These are phyloP conservation scores for Tephrocybe sp. DNA, from an alignment of 768 basidiomycete species.

Conservation along the genomic window DNA sequence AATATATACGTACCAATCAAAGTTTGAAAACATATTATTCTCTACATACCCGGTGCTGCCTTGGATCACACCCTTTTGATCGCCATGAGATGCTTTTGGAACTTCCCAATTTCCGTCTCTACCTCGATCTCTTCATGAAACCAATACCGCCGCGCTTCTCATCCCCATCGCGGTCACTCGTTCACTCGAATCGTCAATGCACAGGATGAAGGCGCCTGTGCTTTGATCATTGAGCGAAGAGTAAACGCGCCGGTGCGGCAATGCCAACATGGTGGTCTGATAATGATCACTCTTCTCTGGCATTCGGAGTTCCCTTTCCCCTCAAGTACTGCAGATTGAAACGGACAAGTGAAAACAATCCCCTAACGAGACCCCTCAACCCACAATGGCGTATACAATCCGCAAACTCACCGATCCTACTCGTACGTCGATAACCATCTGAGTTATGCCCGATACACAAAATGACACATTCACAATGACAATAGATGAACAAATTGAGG, in stretches of 20 bases:
- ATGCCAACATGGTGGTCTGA: not conserved
- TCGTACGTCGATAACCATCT: not conserved
- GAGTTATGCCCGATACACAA: not conserved
- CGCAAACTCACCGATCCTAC: constrained; percentile 7
- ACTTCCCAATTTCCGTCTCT: too few relatives aligned
- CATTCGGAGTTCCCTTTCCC: not conserved
- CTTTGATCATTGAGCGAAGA: not conserved
- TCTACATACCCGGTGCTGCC: too few relatives aligned
- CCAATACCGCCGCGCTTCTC: too few relatives aligned
- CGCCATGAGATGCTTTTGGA: too few relatives aligned
- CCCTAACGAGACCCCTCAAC: not conserved
- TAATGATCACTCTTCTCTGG: not conserved
- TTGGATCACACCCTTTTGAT: too few relatives aligned
- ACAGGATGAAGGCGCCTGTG: not conserved
- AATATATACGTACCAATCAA: too few relatives aligned
- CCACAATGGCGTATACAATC: constrained; percentile 6
- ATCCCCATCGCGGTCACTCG: too few relatives aligned
- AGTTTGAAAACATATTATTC: too few relatives aligned
- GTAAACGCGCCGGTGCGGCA: too few relatives aligned
- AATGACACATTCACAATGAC: not conserved
- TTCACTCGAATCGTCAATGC: not conserved
- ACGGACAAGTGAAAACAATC: not conserved
- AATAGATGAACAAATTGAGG: constrained; percentile 4
- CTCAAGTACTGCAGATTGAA: too few relatives aligned
- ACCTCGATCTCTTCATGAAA: too few relatives aligned